Evolutionary conservation across 202 grass and related monocot species (phyloP).

Genomic region (Saccharum hybrid): DNA sequence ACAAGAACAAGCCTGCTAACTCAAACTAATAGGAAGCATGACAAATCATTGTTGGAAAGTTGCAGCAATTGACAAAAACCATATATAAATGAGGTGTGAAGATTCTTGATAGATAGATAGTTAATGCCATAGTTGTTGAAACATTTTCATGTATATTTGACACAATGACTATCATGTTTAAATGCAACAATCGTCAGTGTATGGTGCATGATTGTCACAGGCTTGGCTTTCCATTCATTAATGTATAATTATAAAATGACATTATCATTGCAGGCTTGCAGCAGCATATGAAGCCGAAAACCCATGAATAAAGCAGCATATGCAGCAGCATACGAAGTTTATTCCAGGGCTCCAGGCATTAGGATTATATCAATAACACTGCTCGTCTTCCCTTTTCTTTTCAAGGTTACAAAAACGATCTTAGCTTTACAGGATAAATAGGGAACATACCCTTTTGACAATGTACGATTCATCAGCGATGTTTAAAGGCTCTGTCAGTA

Average conservation of each 20-base stretch:
- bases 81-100: not conserved
- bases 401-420: not conserved
- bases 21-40: not conserved
- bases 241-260: not conserved
- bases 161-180: not conserved
- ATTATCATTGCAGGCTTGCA: constrained; percentile 29
- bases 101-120: not conserved
- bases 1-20: not conserved
- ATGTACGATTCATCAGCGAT: constrained; percentile 73
- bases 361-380: not conserved
- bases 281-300: not conserved
- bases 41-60: not conserved
- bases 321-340: not conserved
- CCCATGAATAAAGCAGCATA: constrained; percentile 13
- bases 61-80: not conserved
- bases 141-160: constrained; percentile 18
- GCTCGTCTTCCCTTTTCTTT: not conserved
- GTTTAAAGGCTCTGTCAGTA: constrained; percentile 78
- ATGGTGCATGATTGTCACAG: not conserved
- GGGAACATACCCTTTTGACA: constrained; percentile 66
- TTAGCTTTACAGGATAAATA: constrained; percentile 6
- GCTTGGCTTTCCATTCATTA: constrained; percentile 11
- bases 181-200: not conserved
- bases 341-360: constrained; percentile 1
- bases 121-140: not conserved